Percentiles rank a stretch among this genome's conserved stretches.
Conservation (phyloP, 768 basidiomycete species). For the Boletus patriciae region DNA sequence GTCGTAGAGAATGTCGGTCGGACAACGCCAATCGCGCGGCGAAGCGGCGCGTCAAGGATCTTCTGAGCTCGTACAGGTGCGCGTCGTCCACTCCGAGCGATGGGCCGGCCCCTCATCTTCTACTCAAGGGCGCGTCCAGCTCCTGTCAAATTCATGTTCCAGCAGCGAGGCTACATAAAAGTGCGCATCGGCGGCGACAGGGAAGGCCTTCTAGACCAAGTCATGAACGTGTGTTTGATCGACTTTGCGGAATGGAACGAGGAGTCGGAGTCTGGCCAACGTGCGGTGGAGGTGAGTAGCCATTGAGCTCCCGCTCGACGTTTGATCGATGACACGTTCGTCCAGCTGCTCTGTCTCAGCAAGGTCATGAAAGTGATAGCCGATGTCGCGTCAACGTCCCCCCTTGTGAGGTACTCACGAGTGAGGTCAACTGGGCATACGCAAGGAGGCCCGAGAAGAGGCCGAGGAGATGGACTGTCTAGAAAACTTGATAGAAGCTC, state of each 20-base stretch:
- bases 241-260: conserved; percentile 44
- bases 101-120: background rate
- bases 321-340: background rate
- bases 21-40: conserved; percentile 65
- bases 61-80: conserved; percentile 50
- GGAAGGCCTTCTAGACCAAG: conserved; percentile 39
- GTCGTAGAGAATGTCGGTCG: conserved; percentile 55
- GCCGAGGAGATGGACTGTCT: conserved; percentile 37
- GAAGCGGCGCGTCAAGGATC: conserved; percentile 53
- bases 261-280: conserved; percentile 35
- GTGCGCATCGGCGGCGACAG: conserved; percentile 41
- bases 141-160: conserved; percentile 67
- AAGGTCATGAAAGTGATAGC: conserved; percentile 39
- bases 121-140: conserved; percentile 54
- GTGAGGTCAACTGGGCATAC: conserved; percentile 54
- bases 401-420: conserved; percentile 43
- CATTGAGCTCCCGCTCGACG: background rate
- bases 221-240: conserved; percentile 42
- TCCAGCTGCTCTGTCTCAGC: conserved; percentile 48
- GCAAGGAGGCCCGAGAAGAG: conserved; percentile 39
- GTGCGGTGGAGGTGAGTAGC: conserved; percentile 35
- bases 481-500: conserved; percentile 45
- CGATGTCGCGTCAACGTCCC: conserved; percentile 23
- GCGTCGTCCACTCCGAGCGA: conserved; percentile 4
- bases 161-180: conserved; percentile 52